Evolutionary conservation across 2,329 filamentous ascomycete species (phyloP).

Genomic region (Plenodomus biglobosus): DNA sequence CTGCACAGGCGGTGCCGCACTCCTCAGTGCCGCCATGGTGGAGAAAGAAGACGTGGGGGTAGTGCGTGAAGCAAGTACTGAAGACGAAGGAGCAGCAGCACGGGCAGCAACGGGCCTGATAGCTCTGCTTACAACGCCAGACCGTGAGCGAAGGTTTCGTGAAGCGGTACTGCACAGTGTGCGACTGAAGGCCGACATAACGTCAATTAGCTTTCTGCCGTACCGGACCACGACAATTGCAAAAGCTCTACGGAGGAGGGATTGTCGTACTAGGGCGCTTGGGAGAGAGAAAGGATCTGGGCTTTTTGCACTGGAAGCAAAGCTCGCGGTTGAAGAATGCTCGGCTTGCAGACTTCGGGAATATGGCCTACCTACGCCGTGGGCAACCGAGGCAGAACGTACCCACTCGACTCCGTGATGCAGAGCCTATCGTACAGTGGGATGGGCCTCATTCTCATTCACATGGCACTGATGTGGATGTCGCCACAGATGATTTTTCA

Average conservation of each 20-base stretch:
- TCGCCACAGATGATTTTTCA: neutral
- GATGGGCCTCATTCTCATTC: neutral
- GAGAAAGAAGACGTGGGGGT: slow-evolving; percentile 37
- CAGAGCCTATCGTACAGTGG: neutral
- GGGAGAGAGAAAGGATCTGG: slow-evolving; percentile 14
- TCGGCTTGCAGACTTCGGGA: slow-evolving; percentile 32
- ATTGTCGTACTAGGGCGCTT: slow-evolving; percentile 39
- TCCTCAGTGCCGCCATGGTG: slow-evolving; percentile 43
- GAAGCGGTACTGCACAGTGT: slow-evolving; percentile 45
- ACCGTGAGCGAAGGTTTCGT: slow-evolving; percentile 41
- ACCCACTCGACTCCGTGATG: slow-evolving; percentile 3
- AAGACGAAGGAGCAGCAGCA: slow-evolving; percentile 21
- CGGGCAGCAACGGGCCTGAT: slow-evolving; percentile 42
- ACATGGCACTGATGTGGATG: neutral
- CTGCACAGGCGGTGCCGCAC: slow-evolving; percentile 33
- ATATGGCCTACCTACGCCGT: slow-evolving; percentile 26
- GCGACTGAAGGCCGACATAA: slow-evolving; percentile 48
- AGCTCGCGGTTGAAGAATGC: slow-evolving; percentile 15
- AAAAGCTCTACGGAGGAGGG: slow-evolving; percentile 33
- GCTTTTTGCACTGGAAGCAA: slow-evolving; percentile 25
- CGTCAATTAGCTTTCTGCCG: slow-evolving; percentile 41
- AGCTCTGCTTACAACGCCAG: slow-evolving; percentile 38
- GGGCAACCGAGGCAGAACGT: slow-evolving; percentile 35
- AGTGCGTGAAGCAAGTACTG: slow-evolving; percentile 20
- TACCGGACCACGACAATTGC: slow-evolving; percentile 31